These are phyloP conservation scores for Fusarium devonianum DNA, from an alignment of 2,329 filamentous ascomycete species.

Conservation along the genomic window DNA sequence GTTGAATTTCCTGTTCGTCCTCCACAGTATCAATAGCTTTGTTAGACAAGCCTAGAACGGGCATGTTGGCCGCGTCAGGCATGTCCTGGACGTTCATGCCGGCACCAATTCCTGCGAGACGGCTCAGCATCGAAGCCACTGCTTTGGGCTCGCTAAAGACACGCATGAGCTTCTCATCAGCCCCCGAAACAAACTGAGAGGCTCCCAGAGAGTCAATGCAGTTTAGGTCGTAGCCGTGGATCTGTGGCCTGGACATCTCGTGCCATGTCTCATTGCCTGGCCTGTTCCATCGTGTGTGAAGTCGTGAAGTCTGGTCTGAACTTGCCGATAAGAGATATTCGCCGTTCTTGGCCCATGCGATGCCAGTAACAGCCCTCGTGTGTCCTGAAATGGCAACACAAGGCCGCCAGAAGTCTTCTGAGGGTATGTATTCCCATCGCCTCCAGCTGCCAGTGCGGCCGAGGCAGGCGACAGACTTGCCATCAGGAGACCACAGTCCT, in stretches of 20 bases:
- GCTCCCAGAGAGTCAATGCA: conserved; percentile 81
- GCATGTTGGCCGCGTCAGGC: conserved; percentile 92
- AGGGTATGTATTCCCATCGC: conserved; percentile 73
- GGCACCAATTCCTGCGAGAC: conserved; percentile 68
- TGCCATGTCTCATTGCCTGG: conserved; percentile 73
- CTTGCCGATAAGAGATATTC: conserved; percentile 88
- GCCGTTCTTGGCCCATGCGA: conserved; percentile 84
- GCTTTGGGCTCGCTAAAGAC: conserved; percentile 91
- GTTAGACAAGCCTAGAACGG: conserved; percentile 93
- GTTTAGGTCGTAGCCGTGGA: conserved; percentile 97
- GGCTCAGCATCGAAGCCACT: conserved; percentile 76
- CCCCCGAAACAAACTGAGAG: conserved; percentile 87
- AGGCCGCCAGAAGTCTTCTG: conserved; percentile 76
- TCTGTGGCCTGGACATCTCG: conserved; percentile 93
- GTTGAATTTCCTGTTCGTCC: conserved; percentile 55
- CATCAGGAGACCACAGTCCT: conserved; percentile 86
- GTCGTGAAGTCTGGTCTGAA: conserved; percentile 88
- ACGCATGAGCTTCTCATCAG: conserved; percentile 96
- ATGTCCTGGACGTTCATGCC: conserved; percentile 55
- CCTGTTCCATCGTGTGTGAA: conserved; percentile 81
- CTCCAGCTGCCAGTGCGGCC: conserved; percentile 95
- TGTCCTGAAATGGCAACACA: conserved; percentile 83
- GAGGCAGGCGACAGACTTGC: conserved; percentile 77
- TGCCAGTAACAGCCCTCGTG: conserved; percentile 78
- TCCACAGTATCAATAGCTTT: conserved; percentile 77